Percentiles rank a stretch among this genome's conserved stretches.
Conservation (phyloP, 2,329 filamentous ascomycete species). For the Nigrospora oryzae region DNA sequence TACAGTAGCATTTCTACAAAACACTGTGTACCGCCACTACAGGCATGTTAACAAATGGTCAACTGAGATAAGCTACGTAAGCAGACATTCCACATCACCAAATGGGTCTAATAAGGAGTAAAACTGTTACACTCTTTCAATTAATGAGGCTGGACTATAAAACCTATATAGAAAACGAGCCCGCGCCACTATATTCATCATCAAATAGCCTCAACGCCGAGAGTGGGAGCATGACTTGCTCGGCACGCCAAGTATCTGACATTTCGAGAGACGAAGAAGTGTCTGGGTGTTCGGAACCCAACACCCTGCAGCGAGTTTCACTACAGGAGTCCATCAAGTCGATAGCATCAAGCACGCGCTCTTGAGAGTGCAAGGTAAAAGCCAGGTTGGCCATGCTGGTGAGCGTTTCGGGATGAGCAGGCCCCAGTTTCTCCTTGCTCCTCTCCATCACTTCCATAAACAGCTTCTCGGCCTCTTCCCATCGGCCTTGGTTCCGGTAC, state of each 20-base stretch:
- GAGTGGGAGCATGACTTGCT: too few species aligned
- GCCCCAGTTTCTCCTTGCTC: neutral
- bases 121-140: too few species aligned
- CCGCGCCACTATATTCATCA: too few species aligned
- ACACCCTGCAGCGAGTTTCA: neutral
- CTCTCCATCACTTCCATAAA: slow-evolving; percentile 1
- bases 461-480: slow-evolving; percentile 2
- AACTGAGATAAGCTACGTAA: too few species aligned
- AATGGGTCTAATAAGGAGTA: too few species aligned
- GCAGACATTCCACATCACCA: too few species aligned
- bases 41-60: too few species aligned
- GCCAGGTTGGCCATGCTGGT: slow-evolving; percentile 4
- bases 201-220: too few species aligned
- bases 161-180: too few species aligned
- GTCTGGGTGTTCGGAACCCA: neutral
- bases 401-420: slow-evolving; percentile 1
- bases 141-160: too few species aligned
- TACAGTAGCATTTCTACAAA: too few species aligned
- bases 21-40: too few species aligned
- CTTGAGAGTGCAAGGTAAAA: neutral
- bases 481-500: neutral
- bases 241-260: neutral
- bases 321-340: neutral
- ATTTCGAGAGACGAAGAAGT: neutral
- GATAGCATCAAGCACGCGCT: neutral